These are phyloP conservation scores for Didymella keratinophila DNA, from an alignment of 2,329 filamentous ascomycete species.

Conservation along the genomic window DNA sequence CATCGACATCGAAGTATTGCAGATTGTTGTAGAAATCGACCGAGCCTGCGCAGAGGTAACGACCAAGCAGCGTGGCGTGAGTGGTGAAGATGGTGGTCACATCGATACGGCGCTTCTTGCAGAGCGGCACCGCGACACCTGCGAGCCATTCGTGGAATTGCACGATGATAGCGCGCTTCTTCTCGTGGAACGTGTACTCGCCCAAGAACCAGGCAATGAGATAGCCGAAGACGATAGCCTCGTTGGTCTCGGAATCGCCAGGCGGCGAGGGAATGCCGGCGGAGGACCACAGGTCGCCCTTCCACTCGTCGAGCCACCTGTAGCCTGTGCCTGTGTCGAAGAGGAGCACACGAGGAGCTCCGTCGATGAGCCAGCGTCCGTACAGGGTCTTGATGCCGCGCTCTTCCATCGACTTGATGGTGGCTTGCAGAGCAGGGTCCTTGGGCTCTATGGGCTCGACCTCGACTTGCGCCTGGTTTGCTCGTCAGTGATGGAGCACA, in stretches of 20 bases:
- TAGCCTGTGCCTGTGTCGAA: slow-evolving; percentile 97
- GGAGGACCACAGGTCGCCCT: slow-evolving; percentile 90
- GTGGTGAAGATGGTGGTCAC: slow-evolving; percentile 99
- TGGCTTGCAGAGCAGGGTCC: slow-evolving; percentile 77
- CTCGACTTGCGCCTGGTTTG: slow-evolving; percentile 84
- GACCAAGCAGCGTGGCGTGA: slow-evolving; percentile 91
- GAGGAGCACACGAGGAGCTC: slow-evolving; percentile 88
- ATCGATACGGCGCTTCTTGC: slow-evolving; percentile 93
- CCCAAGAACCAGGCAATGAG: slow-evolving; percentile 97
- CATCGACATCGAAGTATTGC: slow-evolving; percentile 94
- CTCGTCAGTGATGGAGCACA: slow-evolving; percentile 28
- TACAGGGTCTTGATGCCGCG: slow-evolving; percentile 90
- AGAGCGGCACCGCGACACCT: slow-evolving; percentile 88
- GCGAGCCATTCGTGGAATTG: slow-evolving; percentile 99
- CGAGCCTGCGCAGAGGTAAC: slow-evolving; percentile 95
- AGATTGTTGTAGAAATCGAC: slow-evolving; percentile 99
- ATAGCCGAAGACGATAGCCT: slow-evolving; percentile 97
- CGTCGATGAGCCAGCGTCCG: slow-evolving; percentile 96
- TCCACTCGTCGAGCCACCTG: slow-evolving; percentile 93
- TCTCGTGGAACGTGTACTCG: slow-evolving; percentile 96
- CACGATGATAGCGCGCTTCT: slow-evolving; percentile 88
- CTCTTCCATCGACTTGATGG: slow-evolving; percentile 91
- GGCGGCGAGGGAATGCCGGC: slow-evolving; percentile 94
- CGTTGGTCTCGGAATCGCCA: slow-evolving; percentile 93
- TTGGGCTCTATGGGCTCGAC: slow-evolving; percentile 91